Percentiles rank a stretch among this genome's conserved stretches.
Evolutionary conservation across 306 rosid species (phyloP).

Genomic region (Trichosanthes truncata): DNA sequence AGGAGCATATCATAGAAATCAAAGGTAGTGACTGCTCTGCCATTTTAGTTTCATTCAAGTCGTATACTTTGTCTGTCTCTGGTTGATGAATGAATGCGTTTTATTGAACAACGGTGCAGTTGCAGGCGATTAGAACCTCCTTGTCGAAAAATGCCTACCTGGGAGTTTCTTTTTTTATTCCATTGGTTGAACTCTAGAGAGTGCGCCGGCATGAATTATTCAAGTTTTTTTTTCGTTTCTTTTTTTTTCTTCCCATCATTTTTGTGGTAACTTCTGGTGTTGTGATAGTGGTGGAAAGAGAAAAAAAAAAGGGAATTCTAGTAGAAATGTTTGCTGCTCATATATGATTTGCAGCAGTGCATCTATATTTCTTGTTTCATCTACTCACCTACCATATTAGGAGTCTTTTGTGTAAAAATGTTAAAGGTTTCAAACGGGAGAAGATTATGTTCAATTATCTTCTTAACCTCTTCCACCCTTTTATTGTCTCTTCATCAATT

Average conservation of each 20-base stretch:
- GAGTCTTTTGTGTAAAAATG: background rate
- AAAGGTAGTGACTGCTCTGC: background rate
- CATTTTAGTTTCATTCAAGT: background rate
- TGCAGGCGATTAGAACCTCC: background rate
- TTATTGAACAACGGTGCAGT: background rate
- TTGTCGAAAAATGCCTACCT: background rate
- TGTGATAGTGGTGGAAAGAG: background rate
- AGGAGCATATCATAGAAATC: slow-evolving; percentile 65
- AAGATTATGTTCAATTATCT: background rate
- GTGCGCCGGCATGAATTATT: background rate
- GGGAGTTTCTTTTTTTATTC: background rate
- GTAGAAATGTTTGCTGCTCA: background rate
- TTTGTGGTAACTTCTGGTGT: background rate
- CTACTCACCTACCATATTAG: background rate
- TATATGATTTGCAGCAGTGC: background rate
- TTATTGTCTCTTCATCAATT: background rate
- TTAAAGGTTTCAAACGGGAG: background rate
- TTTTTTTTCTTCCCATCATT: background rate
- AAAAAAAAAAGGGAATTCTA: background rate
- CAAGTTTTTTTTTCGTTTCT: background rate
- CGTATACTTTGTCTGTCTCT: background rate
- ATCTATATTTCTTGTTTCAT: background rate
- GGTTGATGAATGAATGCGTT: background rate
- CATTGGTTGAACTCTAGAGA: background rate
- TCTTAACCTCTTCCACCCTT: background rate